Evolutionary conservation across 768 basidiomycete species (phyloP).

Genomic region (Leccinum subtestaceum): DNA sequence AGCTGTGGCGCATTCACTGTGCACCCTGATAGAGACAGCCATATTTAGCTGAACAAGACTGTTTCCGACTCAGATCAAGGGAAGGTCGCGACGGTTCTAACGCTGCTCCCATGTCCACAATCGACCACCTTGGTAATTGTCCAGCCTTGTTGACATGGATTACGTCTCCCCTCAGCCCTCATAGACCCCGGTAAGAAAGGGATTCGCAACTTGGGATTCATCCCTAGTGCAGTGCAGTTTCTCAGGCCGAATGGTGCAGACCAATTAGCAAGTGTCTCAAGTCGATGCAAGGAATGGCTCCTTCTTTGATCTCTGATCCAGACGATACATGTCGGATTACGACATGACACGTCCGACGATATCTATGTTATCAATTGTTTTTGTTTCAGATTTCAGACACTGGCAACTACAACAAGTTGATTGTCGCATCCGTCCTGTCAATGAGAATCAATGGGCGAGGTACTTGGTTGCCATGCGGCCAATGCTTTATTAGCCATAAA

Average conservation of each 20-base stretch:
- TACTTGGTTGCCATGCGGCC: neutral
- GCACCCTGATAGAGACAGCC: neutral
- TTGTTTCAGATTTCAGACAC: slow-evolving; percentile 7
- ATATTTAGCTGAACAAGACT: slow-evolving; percentile 11
- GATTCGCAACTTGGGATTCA: slow-evolving; percentile 23
- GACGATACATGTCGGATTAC: slow-evolving; percentile 3
- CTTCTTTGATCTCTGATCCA: slow-evolving; percentile 7
- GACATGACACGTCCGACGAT: slow-evolving; percentile 3
- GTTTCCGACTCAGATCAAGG: slow-evolving; percentile 3
- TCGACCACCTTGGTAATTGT: slow-evolving; percentile 13
- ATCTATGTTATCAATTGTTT: neutral
- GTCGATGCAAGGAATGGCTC: neutral
- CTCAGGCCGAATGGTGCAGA: slow-evolving; percentile 5
- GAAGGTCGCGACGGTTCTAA: neutral
- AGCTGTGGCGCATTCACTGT: neutral
- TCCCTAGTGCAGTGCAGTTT: slow-evolving; percentile 1
- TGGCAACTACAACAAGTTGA: neutral
- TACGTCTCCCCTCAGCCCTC: slow-evolving; percentile 19
- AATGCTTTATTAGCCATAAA: neutral
- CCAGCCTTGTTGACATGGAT: slow-evolving; percentile 21
- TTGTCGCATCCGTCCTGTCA: neutral
- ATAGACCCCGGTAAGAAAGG: slow-evolving; percentile 2
- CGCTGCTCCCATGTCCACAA: neutral
- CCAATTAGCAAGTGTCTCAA: slow-evolving; percentile 13
- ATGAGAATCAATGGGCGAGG: too few relatives aligned